Percentiles rank a stretch among this genome's conserved stretches.
Conservation (phyloP, 306 rosid genomes). For the Lathyrus sativus region DNA sequence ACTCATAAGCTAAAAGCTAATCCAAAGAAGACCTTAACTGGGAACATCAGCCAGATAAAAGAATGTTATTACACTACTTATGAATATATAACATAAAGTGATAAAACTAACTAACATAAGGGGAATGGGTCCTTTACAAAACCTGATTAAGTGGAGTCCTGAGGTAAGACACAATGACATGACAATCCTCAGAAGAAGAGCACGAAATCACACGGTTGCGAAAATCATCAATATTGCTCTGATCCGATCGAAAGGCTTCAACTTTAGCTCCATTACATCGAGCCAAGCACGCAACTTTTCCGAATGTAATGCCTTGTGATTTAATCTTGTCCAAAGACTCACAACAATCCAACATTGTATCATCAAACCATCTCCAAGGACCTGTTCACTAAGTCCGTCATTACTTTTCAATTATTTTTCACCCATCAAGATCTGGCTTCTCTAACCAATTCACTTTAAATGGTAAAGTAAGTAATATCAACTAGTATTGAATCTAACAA, state of each 20-base stretch:
- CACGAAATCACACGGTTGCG: slow-evolving; percentile 56
- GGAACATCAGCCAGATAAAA: slow-evolving; percentile 15
- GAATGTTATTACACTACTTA: not conserved
- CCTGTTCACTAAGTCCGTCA: slow-evolving; percentile 45
- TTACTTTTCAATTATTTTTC: not conserved
- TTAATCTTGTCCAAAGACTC: slow-evolving; percentile 72
- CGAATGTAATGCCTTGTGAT: slow-evolving; percentile 79
- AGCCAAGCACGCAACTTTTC: slow-evolving; percentile 91
- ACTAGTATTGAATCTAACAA: not conserved
- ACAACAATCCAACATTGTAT: slow-evolving; percentile 92
- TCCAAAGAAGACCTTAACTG: not conserved
- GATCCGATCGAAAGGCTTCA: slow-evolving; percentile 58
- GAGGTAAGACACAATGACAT: slow-evolving; percentile 71
- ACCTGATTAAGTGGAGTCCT: slow-evolving; percentile 78
- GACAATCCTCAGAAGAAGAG: slow-evolving; percentile 62
- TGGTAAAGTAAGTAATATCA: not conserved
- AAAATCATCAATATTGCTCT: slow-evolving; percentile 58
- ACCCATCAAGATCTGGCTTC: not conserved
- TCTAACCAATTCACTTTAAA: not conserved
- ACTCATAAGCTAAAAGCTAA: not conserved
- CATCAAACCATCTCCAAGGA: slow-evolving; percentile 99
- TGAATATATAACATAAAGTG: not conserved
- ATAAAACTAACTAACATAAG: slow-evolving; percentile 3
- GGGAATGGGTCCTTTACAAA: slow-evolving; percentile 25
- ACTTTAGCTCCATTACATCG: slow-evolving; percentile 88